phyloP scores from a whole-genome alignment of 768 basidiomycete genomes.

The Rhizopogon salebrosus region DNA sequence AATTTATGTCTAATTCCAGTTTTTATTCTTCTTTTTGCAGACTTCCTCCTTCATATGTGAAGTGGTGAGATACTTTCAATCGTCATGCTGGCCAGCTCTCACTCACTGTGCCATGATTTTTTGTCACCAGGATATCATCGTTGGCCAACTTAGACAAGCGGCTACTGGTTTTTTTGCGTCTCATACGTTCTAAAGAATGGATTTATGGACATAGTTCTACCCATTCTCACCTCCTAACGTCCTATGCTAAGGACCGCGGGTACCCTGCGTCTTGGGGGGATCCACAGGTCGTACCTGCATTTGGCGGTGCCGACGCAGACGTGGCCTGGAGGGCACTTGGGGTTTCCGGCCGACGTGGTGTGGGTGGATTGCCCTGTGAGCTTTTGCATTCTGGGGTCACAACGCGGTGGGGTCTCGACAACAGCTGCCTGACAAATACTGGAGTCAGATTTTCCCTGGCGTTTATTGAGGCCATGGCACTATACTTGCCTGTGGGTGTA shows the following conservation, averaged over 20 bases:
- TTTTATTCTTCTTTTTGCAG: slow-evolving; percentile 24
- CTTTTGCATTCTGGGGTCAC: slow-evolving; percentile 61
- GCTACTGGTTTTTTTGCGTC: slow-evolving; percentile 48
- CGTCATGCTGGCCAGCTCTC: neutral
- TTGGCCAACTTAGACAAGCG: slow-evolving; percentile 65
- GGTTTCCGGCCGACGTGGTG: slow-evolving; percentile 42
- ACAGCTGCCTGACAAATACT: slow-evolving; percentile 59
- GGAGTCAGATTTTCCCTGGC: slow-evolving; percentile 47
- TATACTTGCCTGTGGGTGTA: slow-evolving; percentile 66
- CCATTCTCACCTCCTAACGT: slow-evolving; percentile 36
- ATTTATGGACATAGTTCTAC: slow-evolving; percentile 46
- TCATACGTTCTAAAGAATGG: slow-evolving; percentile 52
- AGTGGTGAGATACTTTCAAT: slow-evolving; percentile 38
- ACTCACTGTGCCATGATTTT: neutral
- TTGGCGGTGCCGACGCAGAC: slow-evolving; percentile 51
- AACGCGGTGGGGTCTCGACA: slow-evolving; percentile 38
- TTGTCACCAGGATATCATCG: slow-evolving; percentile 48
- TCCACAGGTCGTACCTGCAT: slow-evolving; percentile 52
- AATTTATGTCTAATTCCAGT: neutral
- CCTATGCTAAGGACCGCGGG: slow-evolving; percentile 52
- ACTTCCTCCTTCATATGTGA: slow-evolving; percentile 45
- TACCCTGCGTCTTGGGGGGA: slow-evolving; percentile 61
- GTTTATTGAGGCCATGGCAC: slow-evolving; percentile 56
- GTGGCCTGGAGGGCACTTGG: slow-evolving; percentile 52
- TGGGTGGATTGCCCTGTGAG: slow-evolving; percentile 76